Evolutionary conservation across 148 eudicot species (phyloP), one percentile per base, ranked within the genome.

Genomic region (Spergularia bocconei): DNA sequence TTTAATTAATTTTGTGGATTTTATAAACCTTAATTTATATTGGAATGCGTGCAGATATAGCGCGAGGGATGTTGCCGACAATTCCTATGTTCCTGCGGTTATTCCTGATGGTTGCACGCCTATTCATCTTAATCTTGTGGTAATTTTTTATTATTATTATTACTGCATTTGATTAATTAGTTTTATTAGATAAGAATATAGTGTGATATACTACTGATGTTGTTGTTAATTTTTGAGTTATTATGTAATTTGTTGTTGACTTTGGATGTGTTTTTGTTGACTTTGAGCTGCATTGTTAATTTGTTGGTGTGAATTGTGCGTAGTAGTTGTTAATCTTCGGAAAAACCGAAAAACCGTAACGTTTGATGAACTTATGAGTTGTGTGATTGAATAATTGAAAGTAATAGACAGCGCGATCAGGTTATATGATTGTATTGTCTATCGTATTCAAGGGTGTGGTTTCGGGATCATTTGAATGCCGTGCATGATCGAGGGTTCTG

Each of bases 51-150:
- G 78, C 80, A 95, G 98, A 50, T 95, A 92, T 60, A 88, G 71
- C n/a, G 88, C 76, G 38, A 92, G 84, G 79, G 88, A 86, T 64
- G 74, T 90, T 23, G 81, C 79, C 48, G 84, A 82, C 58, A 75
- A 81, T 85, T 80, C 85, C 0, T 88, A 80, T 76, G 84, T 76
- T 33, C 86, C 93, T 51, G 80, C 91, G 54, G 73, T 36, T 15
- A 85, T 90, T 72, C 90, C 93, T n/a, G 87, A 88, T 82, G 86
- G 78, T 52, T 95, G 98, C 79, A 84, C 81, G 15, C 92, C 98
- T 13, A 87, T 95, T 78, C 98, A 95, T 83, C 83, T 95, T 25
- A 95, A 95, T 84, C 92, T 95, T 72, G 88, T 95, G 98, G 98
- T 95, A 92, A 85, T 84, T 29, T 29, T 29, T 7, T 63, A 10